Evolutionary conservation across 768 basidiomycete species (phyloP), one percentile per base, ranked within the genome.

Genomic region (Sporobolomyces roseus): DNA sequence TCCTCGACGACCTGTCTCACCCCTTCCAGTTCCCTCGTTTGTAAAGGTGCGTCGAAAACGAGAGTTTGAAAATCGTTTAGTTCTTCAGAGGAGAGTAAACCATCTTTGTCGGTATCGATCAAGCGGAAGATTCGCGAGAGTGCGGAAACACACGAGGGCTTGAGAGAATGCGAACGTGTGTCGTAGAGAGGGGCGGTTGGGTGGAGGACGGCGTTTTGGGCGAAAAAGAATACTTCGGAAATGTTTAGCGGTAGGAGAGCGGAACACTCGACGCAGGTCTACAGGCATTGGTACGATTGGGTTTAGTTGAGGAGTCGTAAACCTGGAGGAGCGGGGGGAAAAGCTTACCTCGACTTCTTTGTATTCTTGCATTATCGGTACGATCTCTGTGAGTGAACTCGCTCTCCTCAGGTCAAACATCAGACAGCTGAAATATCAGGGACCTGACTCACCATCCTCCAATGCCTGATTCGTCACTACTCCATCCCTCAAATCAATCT

Each of bases 331-430:
- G n/a, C n/a, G n/a, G n/a, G 23, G 17, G 36, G 45, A 23, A 32
- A 14, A 9, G 46, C 67, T 21, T 13, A 65, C 63, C 62, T 66
- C 71, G 56, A 68, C 68, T 61, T 74, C 74, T 85, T 99, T 99
- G 86, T 94, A 99, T 79, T 98, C 94, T 73, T 88, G 87, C 94
- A 98, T 99, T 63, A 99, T 92, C 35, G 94, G 94, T 63, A 89
- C 79, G 72, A 98, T 93, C 79, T 98, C 68, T 69, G 68, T 30
- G 38, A 41, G 38, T 41, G 9, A 41, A 17, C 38, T 41, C 0
- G 16, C 25, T 17, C 12, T 13, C 25, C 46, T 33, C n/a, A 4
- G 17, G 7, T 27, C 1, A 12, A 4, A 49, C 36, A 43, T 36
- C 7, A 12, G 2, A 36, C 13, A 12, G 13, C 23, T 10, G 10